These are phyloP conservation scores for Avena atlantica DNA, from an alignment of 176 grass and related monocot genomes.

Conservation along the genomic window DNA sequence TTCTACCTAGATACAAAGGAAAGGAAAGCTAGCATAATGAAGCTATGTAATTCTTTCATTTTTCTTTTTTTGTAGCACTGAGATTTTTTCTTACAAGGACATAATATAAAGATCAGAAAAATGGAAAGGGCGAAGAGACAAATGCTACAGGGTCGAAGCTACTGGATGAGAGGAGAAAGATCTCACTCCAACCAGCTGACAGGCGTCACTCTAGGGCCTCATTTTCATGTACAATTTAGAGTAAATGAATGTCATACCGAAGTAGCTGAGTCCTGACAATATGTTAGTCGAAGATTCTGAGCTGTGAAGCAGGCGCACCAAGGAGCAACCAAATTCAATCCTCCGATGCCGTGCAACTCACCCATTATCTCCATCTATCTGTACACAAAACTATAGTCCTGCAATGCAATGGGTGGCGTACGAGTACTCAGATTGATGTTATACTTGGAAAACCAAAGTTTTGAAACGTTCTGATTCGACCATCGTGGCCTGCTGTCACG, in stretches of 20 bases:
- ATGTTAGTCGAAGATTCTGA: constrained; percentile 53
- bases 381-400: constrained; percentile 57
- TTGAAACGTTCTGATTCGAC: constrained; percentile 94
- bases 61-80: constrained; percentile 41
- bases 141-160: constrained; percentile 37
- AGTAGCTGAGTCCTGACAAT: constrained; percentile 38
- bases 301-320: constrained; percentile 42
- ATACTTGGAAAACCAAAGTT: constrained; percentile 96
- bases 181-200: constrained; percentile 43
- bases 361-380: constrained; percentile 56
- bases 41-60: constrained; percentile 37
- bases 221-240: constrained; percentile 61
- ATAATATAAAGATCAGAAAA: constrained; percentile 37
- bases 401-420: constrained; percentile 39
- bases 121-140: constrained; percentile 12
- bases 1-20: not conserved
- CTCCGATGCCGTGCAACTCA: constrained; percentile 38
- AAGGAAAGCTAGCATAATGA: not conserved
- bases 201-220: constrained; percentile 41
- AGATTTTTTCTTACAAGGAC: constrained; percentile 58
- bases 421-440: constrained; percentile 38
- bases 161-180: constrained; percentile 39
- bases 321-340: constrained; percentile 46
- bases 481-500: constrained; percentile 73
- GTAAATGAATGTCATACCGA: constrained; percentile 55